Evolutionary conservation across 2,329 filamentous ascomycete genomes (phyloP).

Genomic region (Ploettnerulaceae sp.): DNA sequence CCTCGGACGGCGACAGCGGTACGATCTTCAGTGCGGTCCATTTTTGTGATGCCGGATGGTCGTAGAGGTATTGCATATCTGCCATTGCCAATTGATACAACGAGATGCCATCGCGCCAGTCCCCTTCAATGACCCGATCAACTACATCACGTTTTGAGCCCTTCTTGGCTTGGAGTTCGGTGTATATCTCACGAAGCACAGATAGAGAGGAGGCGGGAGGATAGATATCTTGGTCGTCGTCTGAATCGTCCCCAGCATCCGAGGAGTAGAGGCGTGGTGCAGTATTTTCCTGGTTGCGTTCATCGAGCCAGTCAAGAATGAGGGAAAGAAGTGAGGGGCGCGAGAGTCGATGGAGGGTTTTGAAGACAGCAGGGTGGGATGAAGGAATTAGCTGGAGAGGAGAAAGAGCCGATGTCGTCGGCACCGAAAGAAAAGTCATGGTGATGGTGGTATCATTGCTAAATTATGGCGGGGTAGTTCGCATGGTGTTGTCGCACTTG

Average conservation of each 20-base stretch:
- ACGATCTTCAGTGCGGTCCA: conserved; percentile 60
- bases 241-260: conserved; percentile 47
- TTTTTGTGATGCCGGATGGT: conserved; percentile 58
- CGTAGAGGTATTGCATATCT: conserved; percentile 62
- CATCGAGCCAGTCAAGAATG: conserved; percentile 71
- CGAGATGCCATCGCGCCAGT: conserved; percentile 61
- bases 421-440: conserved; percentile 50
- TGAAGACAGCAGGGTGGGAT: conserved; percentile 58
- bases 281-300: conserved; percentile 55
- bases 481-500: conserved; percentile 1
- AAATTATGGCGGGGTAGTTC: not conserved
- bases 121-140: conserved; percentile 60
- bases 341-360: conserved; percentile 64
- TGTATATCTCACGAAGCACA: conserved; percentile 62
- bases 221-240: conserved; percentile 62
- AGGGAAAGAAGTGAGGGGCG: conserved; percentile 68
- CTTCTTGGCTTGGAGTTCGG: conserved; percentile 52
- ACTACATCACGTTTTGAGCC: conserved; percentile 60
- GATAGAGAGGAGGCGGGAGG: conserved; percentile 60
- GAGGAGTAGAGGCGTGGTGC: conserved; percentile 53
- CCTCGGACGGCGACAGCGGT: conserved; percentile 39
- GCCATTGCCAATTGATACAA: conserved; percentile 65
- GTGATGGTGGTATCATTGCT: not conserved
- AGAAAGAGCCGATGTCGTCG: conserved; percentile 67
- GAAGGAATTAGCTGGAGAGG: conserved; percentile 65